Evolutionary conservation across 2,329 filamentous ascomycete species (phyloP), one percentile per base, ranked within the genome.

Genomic region (Fonsecaea nubica): DNA sequence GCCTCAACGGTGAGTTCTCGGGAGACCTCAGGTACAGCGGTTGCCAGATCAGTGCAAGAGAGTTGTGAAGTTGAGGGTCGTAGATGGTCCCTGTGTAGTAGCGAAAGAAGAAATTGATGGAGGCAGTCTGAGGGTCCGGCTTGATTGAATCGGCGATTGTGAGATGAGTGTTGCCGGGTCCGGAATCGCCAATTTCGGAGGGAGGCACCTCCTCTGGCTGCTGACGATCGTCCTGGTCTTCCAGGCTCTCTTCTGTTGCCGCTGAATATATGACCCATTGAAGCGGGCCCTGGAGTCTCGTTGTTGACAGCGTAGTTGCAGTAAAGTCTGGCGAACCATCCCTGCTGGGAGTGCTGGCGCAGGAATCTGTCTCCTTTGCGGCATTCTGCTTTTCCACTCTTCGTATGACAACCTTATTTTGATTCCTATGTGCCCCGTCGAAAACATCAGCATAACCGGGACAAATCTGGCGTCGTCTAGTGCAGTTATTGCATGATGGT

Each of bases 401-500:
- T 6, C 67, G 69, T 8, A 67, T 42, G 8, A 73, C 63, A 15
- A 69, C 65, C 3, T 68, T 55, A 36, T 72, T 74, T 52, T 74
- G 68, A 63, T 57, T 65, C 54, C 71, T 65, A 40, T 73, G 71
- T 30, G 65, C 69, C 38, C 70, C 65, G 40, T 74, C 72, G 63
- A 74, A 74, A 10, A 70, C 67, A 54, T 70, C 64, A 15, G 57
- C 69, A 55, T 74, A 74, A n/a, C 72, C 72, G 12, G 66, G 69
- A 64, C 72, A 74, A 25, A 35, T 58, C 40, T 71, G 53, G 21
- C 57, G 58, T 15, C 71, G 66, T 7, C 67, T 63, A 33, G 50
- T 58, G 48, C 70, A 72, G 15, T 71, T 81, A 61, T 65, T 64
- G 54, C 70, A 72, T n/a, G 64, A 48, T 25, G 72, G 72, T 61